Percentiles rank a stretch among this genome's conserved stretches.
phyloP scores from a whole-genome alignment of 306 rosid species.

The Rosa multiflora region DNA sequence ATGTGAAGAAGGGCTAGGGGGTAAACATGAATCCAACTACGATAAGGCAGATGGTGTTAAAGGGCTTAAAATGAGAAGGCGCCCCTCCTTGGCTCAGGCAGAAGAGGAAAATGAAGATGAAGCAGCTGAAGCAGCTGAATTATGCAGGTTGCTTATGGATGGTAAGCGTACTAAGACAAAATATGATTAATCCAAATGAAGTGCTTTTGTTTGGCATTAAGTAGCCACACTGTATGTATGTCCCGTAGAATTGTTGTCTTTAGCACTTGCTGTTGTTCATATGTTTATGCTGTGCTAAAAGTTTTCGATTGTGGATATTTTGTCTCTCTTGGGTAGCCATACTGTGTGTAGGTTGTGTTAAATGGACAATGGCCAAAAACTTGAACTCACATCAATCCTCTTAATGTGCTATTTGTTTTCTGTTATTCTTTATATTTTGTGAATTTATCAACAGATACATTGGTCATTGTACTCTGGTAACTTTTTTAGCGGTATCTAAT shows the following conservation, averaged over 20 bases:
- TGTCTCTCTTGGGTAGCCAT: not conserved
- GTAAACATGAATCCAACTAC: slow-evolving; percentile 58
- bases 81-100: slow-evolving; percentile 75
- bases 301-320: not conserved
- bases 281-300: not conserved
- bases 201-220: not conserved
- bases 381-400: not conserved
- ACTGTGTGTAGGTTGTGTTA: not conserved
- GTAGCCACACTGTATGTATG: not conserved
- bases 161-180: slow-evolving; percentile 44
- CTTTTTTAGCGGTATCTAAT: not conserved
- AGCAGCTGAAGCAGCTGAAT: slow-evolving; percentile 87
- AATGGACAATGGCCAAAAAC: not conserved
- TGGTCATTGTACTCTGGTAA: not conserved
- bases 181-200: not conserved
- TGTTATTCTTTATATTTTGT: not conserved
- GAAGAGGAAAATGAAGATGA: slow-evolving; percentile 96
- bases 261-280: slow-evolving; percentile 1
- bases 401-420: not conserved
- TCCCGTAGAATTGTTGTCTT: not conserved
- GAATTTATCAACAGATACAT: not conserved
- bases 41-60: slow-evolving; percentile 85
- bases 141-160: slow-evolving; percentile 86
- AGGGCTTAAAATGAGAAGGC: slow-evolving; percentile 92
- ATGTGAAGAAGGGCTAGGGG: slow-evolving; percentile 79